Base-by-base conservation (phyloP, 768 basidiomycete species). In the Macrocybe gigantea region DNA sequence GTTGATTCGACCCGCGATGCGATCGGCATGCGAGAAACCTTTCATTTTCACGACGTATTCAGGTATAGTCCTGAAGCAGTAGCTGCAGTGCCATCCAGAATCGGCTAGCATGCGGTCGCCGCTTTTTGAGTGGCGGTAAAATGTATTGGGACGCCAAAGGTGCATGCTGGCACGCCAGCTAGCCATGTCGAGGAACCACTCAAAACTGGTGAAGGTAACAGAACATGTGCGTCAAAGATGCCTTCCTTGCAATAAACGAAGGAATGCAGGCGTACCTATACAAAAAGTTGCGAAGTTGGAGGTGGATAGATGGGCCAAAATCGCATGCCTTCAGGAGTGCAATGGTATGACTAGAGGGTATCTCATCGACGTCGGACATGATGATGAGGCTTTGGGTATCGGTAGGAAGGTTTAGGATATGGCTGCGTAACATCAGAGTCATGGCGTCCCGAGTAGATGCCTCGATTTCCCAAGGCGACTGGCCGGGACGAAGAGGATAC, bases 61-160 rank as follows among this genome's bases (percentile, higher is more conserved):
- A 6, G 70, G 61, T 42, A 83, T 66, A 9, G 75, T 73, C 38
- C 75, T 68, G 71, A 83, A 85, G 62, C 82, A 83, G 64, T 77
- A 83, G 48, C 77, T 79, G 64, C 80, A 83, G 55, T 84, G 81
- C 80, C 80, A 84, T 1, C 81, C 82, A n/a, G 79, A 65, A 58
- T 84, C 80, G 14, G 78, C 77, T 33, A 84, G 73, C 7, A 77
- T 62, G 34, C 60, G 57, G 42, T 79, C 69, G 7, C 65, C 65
- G 45, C 70, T 68, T 58, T 75, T 71, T 13, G 73, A 74, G 56
- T 79, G 78, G 30, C 70, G 67, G 56, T 81, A 81, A 48, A 59
- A 70, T 44, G 60, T 68, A 31, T 60, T 55, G n/a, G 58, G 50
- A n/a, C 52, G 63, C 75, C 74, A 79, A 11, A 64, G 63, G 49